Evolutionary conservation across 2,329 filamentous ascomycete species (phyloP), one percentile per base, ranked within the genome.

Genomic region (Raffaelea ambrosiae): DNA sequence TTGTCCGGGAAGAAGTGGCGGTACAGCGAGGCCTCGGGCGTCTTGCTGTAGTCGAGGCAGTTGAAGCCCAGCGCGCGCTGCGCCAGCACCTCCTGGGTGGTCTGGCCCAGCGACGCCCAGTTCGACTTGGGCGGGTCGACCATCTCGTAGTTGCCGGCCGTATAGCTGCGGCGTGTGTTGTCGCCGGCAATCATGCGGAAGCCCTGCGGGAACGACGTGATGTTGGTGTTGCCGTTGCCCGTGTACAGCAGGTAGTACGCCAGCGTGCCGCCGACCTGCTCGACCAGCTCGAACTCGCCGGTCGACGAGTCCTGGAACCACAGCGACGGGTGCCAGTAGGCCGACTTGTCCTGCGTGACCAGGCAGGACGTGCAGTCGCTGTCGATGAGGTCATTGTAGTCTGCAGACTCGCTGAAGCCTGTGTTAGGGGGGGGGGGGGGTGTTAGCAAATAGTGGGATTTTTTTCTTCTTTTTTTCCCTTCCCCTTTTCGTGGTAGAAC

Each of bases 21-120:
- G 64, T 81, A 85, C 33, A 95, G 75, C 14, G 89, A 85, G 2
- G 76, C 74, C 64, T 95, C 89, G 2, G 85, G 71, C 0, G 65
- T 58, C 21, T 66, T 70, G 29, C 57, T 59, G 62, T 96, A 96
- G 77, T 97, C 83, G 51, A 98, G 69, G 67, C 93, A 97, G 73
- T 97, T 97, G 77, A 95, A 95, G 3, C 93, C 91, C 23, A 96
- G 58, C 10, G 90, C 88, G 52, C 90, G 88, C 70, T 95, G 85
- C 44, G 69, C 70, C 35, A 96, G 76, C 46, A 82, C 77, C 16
- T 66, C 64, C 69, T 95, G 89, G 42, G 61, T 66, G 11, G 83
- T 84, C 58, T 78, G 76, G 51, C 83, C 77, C 5, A 80, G 68
- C 2, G 66, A 61, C 21, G 66, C 66, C 90, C 90, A 96, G 21